A percentile compares a stretch with the other conserved stretches of the same genome.
phyloP scores from a whole-genome alignment of 2,329 filamentous ascomycete genomes.

The Colletotrichum shisoi region DNA sequence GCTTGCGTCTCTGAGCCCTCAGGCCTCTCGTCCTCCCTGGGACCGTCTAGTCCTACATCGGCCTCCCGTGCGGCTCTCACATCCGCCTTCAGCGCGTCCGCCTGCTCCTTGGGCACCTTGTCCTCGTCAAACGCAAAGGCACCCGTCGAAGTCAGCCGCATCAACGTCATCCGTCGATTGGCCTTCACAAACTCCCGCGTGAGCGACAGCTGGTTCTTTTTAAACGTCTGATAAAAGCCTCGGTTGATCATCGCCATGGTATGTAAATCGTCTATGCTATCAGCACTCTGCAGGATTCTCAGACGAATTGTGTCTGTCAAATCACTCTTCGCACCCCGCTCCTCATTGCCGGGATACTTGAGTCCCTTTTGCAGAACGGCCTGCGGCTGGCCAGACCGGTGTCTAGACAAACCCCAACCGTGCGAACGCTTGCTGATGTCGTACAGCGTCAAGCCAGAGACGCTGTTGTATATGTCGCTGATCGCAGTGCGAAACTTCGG shows the following conservation, averaged over 20 bases:
- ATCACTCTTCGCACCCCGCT: conserved; percentile 33
- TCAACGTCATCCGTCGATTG: conserved; percentile 29
- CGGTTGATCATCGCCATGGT: conserved; percentile 54
- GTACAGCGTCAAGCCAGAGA: conserved; percentile 58
- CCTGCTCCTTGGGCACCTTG: conserved; percentile 48
- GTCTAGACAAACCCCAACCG: conserved; percentile 59
- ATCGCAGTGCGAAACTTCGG: conserved; percentile 57
- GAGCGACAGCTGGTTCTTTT: conserved; percentile 54
- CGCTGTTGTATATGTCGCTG: conserved; percentile 61
- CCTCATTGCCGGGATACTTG: conserved; percentile 4
- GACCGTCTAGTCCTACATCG: not conserved
- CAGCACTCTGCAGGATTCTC: conserved; percentile 52
- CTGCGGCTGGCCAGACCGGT: conserved; percentile 50
- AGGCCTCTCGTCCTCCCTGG: not conserved
- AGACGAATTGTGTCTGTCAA: conserved; percentile 52
- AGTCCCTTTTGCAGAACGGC: conserved; percentile 39
- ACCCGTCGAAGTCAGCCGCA: conserved; percentile 26
- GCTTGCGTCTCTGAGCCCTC: not conserved
- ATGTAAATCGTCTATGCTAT: conserved; percentile 54
- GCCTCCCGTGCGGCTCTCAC: conserved; percentile 40
- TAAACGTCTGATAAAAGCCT: conserved; percentile 56
- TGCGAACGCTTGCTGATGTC: conserved; percentile 59
- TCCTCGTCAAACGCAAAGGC: not conserved
- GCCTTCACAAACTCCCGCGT: conserved; percentile 44
- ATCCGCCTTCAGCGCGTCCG: conserved; percentile 45